These are phyloP conservation scores for Plasmodium reichenowi DNA, from an alignment of 169 alveolate species.

Conservation along the genomic window DNA sequence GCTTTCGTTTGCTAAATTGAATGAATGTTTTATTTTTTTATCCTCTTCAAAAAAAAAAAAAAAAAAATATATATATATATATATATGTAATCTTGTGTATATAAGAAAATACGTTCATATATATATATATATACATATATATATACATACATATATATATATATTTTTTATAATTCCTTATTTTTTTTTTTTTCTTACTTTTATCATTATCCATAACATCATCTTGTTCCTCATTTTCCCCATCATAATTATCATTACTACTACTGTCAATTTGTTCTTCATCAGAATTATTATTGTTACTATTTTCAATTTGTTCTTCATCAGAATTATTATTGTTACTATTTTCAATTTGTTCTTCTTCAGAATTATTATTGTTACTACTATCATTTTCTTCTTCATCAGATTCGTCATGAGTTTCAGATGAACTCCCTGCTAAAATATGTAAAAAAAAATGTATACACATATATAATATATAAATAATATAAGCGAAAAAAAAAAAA, in stretches of 20 bases:
- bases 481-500: background rate
- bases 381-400: too few relatives aligned
- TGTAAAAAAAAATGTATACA: too few relatives aligned
- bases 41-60: conserved; percentile 3
- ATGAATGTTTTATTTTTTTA: conserved; percentile 3
- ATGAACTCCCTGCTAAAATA: too few relatives aligned
- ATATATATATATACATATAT: too few relatives aligned
- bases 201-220: background rate
- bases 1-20: conserved; percentile 13
- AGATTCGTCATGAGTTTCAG: too few relatives aligned
- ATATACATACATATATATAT: background rate
- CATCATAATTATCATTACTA: background rate
- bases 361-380: background rate
- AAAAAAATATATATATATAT: conserved; percentile 7
- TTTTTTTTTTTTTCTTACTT: conserved; percentile 3
- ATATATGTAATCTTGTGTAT: background rate
- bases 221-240: background rate
- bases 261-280: conserved; percentile 37
- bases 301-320: background rate
- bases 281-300: background rate
- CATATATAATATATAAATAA: too few relatives aligned
- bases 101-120: background rate
- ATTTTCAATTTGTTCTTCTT: background rate
- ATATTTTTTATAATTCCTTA: background rate
- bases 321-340: background rate